Conservation (phyloP, 2,329 filamentous ascomycete genomes). For the Acephala macrosclerotiorum region DNA sequence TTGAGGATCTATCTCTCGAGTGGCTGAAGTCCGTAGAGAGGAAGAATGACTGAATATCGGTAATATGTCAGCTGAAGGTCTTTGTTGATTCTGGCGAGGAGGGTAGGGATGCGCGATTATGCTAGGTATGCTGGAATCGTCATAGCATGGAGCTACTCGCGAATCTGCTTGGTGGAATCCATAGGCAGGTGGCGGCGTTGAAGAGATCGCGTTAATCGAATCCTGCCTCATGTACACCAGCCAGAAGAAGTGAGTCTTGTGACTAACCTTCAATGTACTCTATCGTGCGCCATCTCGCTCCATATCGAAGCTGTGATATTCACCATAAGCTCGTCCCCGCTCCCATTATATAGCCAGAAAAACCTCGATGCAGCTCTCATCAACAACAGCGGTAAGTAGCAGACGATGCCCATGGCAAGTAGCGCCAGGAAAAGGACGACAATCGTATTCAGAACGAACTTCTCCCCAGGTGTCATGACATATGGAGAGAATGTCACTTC, state of each 20-base stretch:
- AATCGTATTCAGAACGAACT: slow-evolving; percentile 50
- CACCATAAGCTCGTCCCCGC: slow-evolving; percentile 14
- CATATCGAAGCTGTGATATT: slow-evolving; percentile 1
- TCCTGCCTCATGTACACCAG: background rate
- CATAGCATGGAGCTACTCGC: background rate
- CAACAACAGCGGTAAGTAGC: slow-evolving; percentile 18
- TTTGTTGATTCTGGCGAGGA: background rate
- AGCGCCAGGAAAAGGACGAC: slow-evolving; percentile 39
- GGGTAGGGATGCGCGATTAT: background rate
- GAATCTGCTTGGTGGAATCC: background rate
- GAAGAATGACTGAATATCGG: background rate
- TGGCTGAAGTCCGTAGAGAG: background rate
- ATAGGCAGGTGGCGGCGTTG: background rate
- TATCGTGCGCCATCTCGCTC: slow-evolving; percentile 1
- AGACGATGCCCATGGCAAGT: slow-evolving; percentile 15
- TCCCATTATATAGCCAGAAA: slow-evolving; percentile 18
- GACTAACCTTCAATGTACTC: background rate
- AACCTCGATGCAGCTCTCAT: slow-evolving; percentile 12
- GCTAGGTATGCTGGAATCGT: background rate
- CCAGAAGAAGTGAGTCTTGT: background rate
- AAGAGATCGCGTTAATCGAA: background rate
- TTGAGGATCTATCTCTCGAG: background rate
- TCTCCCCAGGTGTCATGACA: slow-evolving; percentile 52
- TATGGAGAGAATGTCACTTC: slow-evolving; percentile 54
- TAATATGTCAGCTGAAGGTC: background rate